Evolutionary conservation across 2,329 filamentous ascomycete genomes (phyloP).

Genomic region (Cryphonectria naterciae): DNA sequence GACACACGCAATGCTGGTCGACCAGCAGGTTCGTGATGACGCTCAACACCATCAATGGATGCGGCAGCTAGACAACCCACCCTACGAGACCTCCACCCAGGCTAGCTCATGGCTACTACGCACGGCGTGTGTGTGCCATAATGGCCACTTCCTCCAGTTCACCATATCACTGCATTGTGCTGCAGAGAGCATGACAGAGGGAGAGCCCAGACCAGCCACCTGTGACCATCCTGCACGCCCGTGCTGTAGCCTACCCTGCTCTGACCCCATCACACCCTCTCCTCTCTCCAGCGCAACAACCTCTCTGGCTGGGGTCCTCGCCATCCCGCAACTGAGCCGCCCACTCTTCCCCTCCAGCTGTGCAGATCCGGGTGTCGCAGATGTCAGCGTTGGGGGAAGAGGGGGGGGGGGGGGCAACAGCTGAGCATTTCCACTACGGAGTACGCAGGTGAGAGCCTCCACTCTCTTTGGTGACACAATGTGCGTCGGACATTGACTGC

Average conservation of each 20-base stretch:
- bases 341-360: neutral
- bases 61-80: conserved; percentile 1
- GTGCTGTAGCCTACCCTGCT: conserved; percentile 20
- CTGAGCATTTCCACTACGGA: neutral
- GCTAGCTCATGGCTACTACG: conserved; percentile 17
- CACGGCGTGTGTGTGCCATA: conserved; percentile 12
- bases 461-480: neutral
- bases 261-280: conserved; percentile 17
- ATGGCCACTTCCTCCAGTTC: neutral
- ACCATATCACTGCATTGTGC: neutral
- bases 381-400: neutral
- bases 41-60: conserved; percentile 15
- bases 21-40: conserved; percentile 4
- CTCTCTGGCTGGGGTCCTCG: conserved; percentile 1
- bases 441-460: neutral
- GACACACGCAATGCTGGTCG: conserved; percentile 7
- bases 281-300: neutral
- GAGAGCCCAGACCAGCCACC: conserved; percentile 3
- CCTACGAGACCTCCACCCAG: conserved; percentile 7
- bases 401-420: neutral
- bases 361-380: conserved; percentile 1
- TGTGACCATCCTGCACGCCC: conserved; percentile 20
- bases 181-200: conserved; percentile 12
- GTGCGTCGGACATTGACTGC: neutral
- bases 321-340: conserved; percentile 5